Base-by-base conservation (phyloP, 441 rosid species). In the Aquilaria agallochum region DNA sequence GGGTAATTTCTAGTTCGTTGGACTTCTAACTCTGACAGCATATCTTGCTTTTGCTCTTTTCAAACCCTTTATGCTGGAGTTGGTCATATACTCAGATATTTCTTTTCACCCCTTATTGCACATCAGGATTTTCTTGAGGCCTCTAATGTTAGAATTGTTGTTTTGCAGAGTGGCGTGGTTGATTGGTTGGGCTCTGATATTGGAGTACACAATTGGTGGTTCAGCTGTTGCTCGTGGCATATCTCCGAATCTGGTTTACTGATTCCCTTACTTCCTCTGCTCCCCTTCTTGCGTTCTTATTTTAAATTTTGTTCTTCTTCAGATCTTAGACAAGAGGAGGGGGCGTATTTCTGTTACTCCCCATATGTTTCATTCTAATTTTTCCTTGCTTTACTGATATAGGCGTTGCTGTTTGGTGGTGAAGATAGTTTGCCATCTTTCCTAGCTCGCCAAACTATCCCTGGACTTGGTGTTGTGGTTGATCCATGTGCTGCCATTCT, bases 221-320 rank as follows among this genome's bases (percentile, higher is more conserved):
- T 75, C 99, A 6, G 94, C 97, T 9, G 96, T 95, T 73, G 99
- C 97, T 65, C 96, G 99, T 34, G 99, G 99, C 77, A 88, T 92
- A 62, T 87, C 99, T 13, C 99, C 99, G 9, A 94, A 91, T 83
- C 84, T 94, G 89, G 99, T 94, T 11, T 45, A 72, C 64, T 74
- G 68, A 68, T 65, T 72, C 61, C 54, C 20, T 63, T 47, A 7
- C 32, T 36, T 14, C 47, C 36, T 1, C 9, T 11, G 3, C 4
- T 36, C 58, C 44, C 30, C 11, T 13, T 49, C 31, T 34, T 8
- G 45, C 45, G 9, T 49, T 31, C 32, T 15, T 32, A 9, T 4
- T 9, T 50, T 20, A 20, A 12, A 3, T 34, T 31, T 30, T 69
- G 36, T 31, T 12, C 49, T 60, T 50, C 3, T 30, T n/a, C 50